Percentiles rank a stretch among this genome's conserved stretches.
Conservation (phyloP, 78 protist genomes). For the Trichosphaerium sp. region DNA sequence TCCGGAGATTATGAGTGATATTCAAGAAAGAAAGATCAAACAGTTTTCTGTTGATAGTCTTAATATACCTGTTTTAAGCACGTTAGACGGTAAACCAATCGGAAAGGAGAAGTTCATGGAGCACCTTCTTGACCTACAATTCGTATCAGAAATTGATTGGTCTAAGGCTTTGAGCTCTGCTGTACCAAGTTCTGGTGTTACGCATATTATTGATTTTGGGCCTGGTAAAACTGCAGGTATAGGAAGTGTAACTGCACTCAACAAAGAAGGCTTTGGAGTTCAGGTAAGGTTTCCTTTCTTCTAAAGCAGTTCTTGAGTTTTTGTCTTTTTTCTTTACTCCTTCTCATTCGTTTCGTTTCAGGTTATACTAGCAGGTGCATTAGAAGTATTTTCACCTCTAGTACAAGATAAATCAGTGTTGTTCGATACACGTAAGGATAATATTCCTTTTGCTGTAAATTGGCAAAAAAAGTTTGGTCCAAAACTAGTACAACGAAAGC, state of each 20-base stretch:
- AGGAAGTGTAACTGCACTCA: slow-evolving; percentile 7
- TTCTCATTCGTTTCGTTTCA: background rate
- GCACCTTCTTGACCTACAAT: background rate
- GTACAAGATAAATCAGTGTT: background rate
- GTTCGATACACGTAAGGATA: background rate
- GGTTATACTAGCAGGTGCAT: background rate
- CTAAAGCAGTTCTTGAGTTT: background rate
- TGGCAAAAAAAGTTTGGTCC: slow-evolving; percentile 33
- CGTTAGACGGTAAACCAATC: slow-evolving; percentile 10
- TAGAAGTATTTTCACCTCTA: background rate
- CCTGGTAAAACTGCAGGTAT: slow-evolving; percentile 33
- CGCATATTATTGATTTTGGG: slow-evolving; percentile 51
- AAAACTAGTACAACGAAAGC: background rate
- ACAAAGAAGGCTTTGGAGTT: slow-evolving; percentile 17
- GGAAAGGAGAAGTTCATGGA: background rate
- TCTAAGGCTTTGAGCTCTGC: background rate
- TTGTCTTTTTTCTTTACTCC: background rate
- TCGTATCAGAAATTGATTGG: slow-evolving; percentile 4
- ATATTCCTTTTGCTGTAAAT: background rate
- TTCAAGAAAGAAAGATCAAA: background rate
- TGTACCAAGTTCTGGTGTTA: background rate
- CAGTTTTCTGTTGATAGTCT: background rate
- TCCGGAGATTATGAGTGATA: too few species aligned
- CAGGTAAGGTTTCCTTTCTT: too few species aligned
- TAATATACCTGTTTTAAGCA: slow-evolving; percentile 17